These are phyloP conservation scores for Senecio squalidus DNA, from an alignment of 140 eudicot species.

Conservation along the genomic window DNA sequence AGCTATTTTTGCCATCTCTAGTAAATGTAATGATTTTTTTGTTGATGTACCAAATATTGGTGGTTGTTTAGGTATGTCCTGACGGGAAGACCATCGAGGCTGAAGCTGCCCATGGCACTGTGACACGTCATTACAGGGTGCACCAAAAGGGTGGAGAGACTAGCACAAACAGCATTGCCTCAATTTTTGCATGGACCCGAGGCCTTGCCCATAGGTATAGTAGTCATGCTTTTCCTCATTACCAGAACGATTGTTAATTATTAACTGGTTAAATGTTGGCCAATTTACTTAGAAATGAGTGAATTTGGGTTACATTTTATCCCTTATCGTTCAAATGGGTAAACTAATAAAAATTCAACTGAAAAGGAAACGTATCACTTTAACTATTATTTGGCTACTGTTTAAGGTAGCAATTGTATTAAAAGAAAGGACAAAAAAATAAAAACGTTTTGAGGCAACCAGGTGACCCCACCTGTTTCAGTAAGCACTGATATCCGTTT, in stretches of 20 bases:
- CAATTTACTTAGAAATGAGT: background rate
- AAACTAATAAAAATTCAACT: too few species aligned
- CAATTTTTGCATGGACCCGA: constrained; percentile 73
- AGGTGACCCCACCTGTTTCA: background rate
- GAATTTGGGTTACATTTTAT: background rate
- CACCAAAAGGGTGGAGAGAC: constrained; percentile 78
- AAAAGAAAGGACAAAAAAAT: too few species aligned
- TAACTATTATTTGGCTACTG: too few species aligned
- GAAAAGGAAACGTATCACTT: too few species aligned
- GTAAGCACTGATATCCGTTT: too few species aligned
- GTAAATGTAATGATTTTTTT: background rate
- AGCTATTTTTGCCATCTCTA: background rate
- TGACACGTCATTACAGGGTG: constrained; percentile 72
- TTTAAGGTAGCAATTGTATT: too few species aligned
- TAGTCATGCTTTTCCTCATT: background rate
- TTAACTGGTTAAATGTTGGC: background rate
- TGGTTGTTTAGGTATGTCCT: constrained; percentile 57
- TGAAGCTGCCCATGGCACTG: constrained; percentile 87
- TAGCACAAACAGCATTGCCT: constrained; percentile 75
- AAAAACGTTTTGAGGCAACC: background rate
- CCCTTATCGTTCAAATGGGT: too few species aligned
- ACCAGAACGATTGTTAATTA: background rate
- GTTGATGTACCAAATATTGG: constrained; percentile 6
- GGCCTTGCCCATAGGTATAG: constrained; percentile 69
- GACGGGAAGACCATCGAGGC: constrained; percentile 80